phyloP scores from a whole-genome alignment of 2,329 filamentous ascomycete genomes.

The Lojkania enalia region DNA sequence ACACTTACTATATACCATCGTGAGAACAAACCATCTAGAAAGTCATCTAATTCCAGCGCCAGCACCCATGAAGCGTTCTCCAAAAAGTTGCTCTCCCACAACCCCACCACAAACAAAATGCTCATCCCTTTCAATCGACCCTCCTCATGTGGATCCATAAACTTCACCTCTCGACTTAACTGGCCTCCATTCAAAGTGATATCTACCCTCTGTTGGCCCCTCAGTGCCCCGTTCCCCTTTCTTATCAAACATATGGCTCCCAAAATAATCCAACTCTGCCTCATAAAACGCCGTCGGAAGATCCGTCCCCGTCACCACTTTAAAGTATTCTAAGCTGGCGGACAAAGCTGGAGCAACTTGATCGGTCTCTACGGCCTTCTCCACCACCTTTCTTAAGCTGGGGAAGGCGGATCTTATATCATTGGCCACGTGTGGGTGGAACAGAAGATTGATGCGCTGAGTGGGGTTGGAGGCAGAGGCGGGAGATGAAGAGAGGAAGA shows the following conservation, averaged over 20 bases:
- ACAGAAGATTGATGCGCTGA: conserved; percentile 51
- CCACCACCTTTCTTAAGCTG: conserved; percentile 59
- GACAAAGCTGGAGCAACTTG: conserved; percentile 63
- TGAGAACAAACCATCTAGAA: no score
- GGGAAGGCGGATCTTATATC: conserved; percentile 59
- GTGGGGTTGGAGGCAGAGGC: conserved; percentile 25
- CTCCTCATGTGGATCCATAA: no score
- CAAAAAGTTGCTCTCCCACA: no score
- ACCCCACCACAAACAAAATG: no score
- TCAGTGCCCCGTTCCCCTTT: conserved; percentile 57
- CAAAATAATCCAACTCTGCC: conserved; percentile 72
- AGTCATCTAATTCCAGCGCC: no score
- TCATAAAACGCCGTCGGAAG: conserved; percentile 68
- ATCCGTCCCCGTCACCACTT: conserved; percentile 62
- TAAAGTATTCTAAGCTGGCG: conserved; percentile 68
- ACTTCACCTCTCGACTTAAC: conserved; percentile 27
- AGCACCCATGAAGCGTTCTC: no score
- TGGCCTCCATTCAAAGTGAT: conserved; percentile 67
- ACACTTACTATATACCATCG: no score
- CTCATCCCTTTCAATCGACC: no score
- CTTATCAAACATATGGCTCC: conserved; percentile 66
- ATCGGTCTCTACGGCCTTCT: conserved; percentile 60
- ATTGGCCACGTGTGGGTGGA: conserved; percentile 52
- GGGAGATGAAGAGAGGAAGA: conserved; percentile 39
- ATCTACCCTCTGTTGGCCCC: conserved; percentile 58